Base-by-base conservation (phyloP, 257 asterid species). In the Solanum pimpinellifolium region DNA sequence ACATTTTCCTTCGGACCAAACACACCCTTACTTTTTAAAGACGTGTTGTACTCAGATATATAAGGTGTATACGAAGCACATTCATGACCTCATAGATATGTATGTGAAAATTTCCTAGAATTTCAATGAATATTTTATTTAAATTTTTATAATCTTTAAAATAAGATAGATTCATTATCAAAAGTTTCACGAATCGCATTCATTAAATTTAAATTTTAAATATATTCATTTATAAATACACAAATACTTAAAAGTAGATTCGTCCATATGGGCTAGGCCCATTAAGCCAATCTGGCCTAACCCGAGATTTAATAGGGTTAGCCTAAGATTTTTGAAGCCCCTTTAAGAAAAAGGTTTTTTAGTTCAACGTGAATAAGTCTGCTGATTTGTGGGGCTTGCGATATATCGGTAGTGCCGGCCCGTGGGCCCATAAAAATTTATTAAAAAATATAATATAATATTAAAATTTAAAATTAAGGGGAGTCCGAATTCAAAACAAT, bases 211-310 rank as follows among this genome's bases (percentile, higher is more conserved):
- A 2, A 62, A 9, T 62, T 62, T 4, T 23, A 2, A 10, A 23
- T 62, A 35, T 35, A 35, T 4, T 4, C 29, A 12, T 3, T 11
- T n/a, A 4, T n/a, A 23, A 10, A 10, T 11, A 23, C 14, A 23
- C 3, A 62, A 23, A 7, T 62, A 47, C 8, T 14, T 47, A 5
- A 8, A 62, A 62, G 31, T 4, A 33, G 35, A 33, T 0, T 33
- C 5, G 5, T 33, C 5, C 0, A 33, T 33, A 33, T 3, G 35
- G 35, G 35, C 35, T 33, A 33, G 4, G 1, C 1, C 5, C 5
- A 0, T 33, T 33, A 1, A 33, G 5, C 1, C 0, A 33, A 33
- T 33, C 0, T 3, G 5, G 35, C 5, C 35, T 3, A 33, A 33
- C 5, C 35, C 35, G 35, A 33, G 35, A 33, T 33, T 33, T 33